Percentiles rank a stretch among this genome's conserved stretches.
Conservation (phyloP, 2,329 filamentous ascomycete species). For the Thelonectria olida region DNA sequence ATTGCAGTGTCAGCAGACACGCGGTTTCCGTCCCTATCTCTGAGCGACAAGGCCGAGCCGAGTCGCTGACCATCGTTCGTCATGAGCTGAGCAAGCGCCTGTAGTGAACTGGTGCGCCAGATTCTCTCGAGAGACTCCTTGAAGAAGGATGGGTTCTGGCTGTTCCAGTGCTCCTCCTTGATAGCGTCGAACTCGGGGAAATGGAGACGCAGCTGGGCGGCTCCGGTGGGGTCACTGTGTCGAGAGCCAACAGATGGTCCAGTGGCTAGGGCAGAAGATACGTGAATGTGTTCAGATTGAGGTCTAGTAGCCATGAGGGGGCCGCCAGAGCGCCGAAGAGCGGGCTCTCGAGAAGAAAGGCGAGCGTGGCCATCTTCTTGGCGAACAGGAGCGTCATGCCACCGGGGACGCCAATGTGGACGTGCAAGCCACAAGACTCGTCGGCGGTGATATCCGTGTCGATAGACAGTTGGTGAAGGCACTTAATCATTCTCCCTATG, state of each 20-base stretch:
- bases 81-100: background rate
- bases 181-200: background rate
- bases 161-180: constrained; percentile 18
- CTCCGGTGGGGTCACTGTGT: background rate
- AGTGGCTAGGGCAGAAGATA: background rate
- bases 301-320: background rate
- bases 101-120: constrained; percentile 18
- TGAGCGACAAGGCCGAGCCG: constrained; percentile 15
- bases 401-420: constrained; percentile 35
- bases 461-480: constrained; percentile 13
- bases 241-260: background rate
- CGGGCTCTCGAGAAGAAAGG: constrained; percentile 30
- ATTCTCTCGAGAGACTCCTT: constrained; percentile 14
- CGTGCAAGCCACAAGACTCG: constrained; percentile 36
- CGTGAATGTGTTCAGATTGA: background rate
- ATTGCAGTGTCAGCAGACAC: accelerated
- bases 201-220: background rate
- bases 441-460: constrained; percentile 21
- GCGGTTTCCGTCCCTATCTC: background rate
- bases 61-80: background rate
- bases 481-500: constrained; percentile 8
- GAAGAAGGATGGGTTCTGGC: background rate
- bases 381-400: constrained; percentile 36
- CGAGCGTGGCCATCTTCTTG: constrained; percentile 35
- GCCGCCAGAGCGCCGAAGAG: constrained; percentile 24